Conservation (phyloP, 2,329 filamentous ascomycete genomes). For the Nigrograna mackinnonii region DNA sequence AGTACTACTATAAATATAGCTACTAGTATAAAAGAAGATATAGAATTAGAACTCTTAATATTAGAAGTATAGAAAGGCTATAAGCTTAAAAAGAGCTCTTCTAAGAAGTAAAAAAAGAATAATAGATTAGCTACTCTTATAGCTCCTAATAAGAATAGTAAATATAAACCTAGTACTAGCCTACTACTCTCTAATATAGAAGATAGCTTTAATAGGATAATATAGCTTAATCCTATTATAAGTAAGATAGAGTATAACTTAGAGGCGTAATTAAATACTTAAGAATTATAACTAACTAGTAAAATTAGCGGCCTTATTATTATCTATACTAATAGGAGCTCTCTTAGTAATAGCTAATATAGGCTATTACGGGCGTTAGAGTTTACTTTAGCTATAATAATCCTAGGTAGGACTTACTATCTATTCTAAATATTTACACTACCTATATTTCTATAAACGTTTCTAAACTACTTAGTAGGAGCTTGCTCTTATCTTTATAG, state of each 20-base stretch:
- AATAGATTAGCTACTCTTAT: constrained; percentile 16
- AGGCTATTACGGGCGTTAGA: constrained; percentile 63
- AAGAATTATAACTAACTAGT: constrained; percentile 50
- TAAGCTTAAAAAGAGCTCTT: constrained; percentile 23
- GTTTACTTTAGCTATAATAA: constrained; percentile 67
- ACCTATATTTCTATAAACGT: constrained; percentile 58
- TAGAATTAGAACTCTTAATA: constrained; percentile 28
- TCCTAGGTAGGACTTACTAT: constrained; percentile 49
- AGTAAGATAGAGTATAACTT: constrained; percentile 61
- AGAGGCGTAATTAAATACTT: constrained; percentile 49
- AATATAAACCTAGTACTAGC: constrained; percentile 55
- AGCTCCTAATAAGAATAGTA: constrained; percentile 15
- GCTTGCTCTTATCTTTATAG: too few species aligned
- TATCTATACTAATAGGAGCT: constrained; percentile 68
- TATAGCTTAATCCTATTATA: constrained; percentile 57
- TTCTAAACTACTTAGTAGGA: constrained; percentile 74
- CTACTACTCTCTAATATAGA: constrained; percentile 59
- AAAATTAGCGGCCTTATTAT: constrained; percentile 54
- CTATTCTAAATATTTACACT: constrained; percentile 1
- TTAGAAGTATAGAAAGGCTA: constrained; percentile 13
- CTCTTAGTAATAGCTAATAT: constrained; percentile 60
- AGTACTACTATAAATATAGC: too few species aligned
- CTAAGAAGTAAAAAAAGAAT: constrained; percentile 44
- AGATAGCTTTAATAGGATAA: constrained; percentile 64
- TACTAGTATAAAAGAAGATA: constrained; percentile 29